A percentile compares a stretch with the other conserved stretches of the same genome.
Evolutionary conservation across 2,329 filamentous ascomycete genomes (phyloP).

Genomic region (Penicillium sp.): DNA sequence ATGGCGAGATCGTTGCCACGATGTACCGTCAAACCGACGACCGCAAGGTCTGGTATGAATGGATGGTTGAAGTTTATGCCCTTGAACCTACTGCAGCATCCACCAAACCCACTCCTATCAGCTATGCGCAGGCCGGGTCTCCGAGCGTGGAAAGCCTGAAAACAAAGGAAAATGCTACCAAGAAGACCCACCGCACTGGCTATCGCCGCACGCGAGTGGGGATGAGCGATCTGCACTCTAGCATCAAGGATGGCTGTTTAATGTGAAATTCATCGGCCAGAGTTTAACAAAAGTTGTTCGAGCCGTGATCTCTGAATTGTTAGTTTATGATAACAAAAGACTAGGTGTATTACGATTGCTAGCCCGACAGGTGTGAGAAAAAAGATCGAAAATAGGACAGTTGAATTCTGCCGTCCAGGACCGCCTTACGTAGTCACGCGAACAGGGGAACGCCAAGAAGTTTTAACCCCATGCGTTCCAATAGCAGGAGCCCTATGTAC

Average conservation of each 20-base stretch:
- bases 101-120: slow-evolving; percentile 29
- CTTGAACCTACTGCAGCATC: slow-evolving; percentile 29
- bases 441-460: neutral
- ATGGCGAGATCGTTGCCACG: slow-evolving; percentile 80
- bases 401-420: neutral
- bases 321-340: no score
- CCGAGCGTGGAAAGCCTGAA: slow-evolving; percentile 26
- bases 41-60: slow-evolving; percentile 97
- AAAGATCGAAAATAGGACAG: no score
- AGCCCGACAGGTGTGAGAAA: no score
- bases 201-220: slow-evolving; percentile 41
- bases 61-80: slow-evolving; percentile 82
- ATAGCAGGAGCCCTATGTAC: neutral
- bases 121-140: slow-evolving; percentile 30
- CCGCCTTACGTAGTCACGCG: neutral
- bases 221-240: slow-evolving; percentile 50
- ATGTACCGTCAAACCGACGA: slow-evolving; percentile 98
- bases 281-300: neutral
- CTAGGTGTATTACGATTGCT: no score
- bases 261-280: slow-evolving; percentile 37
- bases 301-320: neutral
- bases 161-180: slow-evolving; percentile 19
- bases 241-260: slow-evolving; percentile 51
- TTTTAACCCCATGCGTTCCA: neutral
- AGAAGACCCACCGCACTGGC: slow-evolving; percentile 16